Evolutionary conservation across 352 stramenopile genomes (phyloP), one percentile per base, ranked within the genome.

Genomic region (Pythium aquatile): DNA sequence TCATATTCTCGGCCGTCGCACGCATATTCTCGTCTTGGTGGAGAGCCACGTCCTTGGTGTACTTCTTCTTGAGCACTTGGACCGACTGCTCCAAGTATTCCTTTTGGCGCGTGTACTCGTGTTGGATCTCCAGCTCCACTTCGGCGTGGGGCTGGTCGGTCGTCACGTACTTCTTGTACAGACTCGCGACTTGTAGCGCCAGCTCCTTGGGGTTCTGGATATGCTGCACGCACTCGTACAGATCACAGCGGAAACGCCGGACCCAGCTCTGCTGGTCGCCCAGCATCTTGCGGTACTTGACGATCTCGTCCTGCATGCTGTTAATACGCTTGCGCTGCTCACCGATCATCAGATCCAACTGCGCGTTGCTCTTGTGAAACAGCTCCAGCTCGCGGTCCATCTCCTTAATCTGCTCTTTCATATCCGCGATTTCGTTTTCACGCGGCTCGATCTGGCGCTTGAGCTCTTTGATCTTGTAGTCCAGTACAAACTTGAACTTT

Each of bases 401-500:
- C 60, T 98, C 93, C 72, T 97, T 94, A 61, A 98, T 98, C 72
- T 98, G 90, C 66, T 87, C 75, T 58, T 93, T 92, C 92, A 98
- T 98, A 61, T 97, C 90, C 37, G 77, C 75, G 61, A 98, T 98
- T 67, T 98, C 94, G 62, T 96, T 96, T 69, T 98, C 91, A 35
- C 94, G 88, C 29, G 94, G 94, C 73, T 97, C 92, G 59, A 98
- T 96, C 69, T 97, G 87, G 17, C 77, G 73, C 63, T 95, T 91
- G 32, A 96, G 72, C 68, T 97, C 85, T 61, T 97, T 94, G 73
- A 96, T 96, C 79, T 97, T 97, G 68, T 96, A 95, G 66, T 97
- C 88, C 28, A 96, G 74, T 24, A 98, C 94, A 70, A 98, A 98
- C 69, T 97, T 97, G 73, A 98, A 98, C 68, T 98, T 98, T 48